These are phyloP conservation scores for Trichosporon sp. DNA, from an alignment of 1,284 basidiomycete species.

Conservation along the genomic window DNA sequence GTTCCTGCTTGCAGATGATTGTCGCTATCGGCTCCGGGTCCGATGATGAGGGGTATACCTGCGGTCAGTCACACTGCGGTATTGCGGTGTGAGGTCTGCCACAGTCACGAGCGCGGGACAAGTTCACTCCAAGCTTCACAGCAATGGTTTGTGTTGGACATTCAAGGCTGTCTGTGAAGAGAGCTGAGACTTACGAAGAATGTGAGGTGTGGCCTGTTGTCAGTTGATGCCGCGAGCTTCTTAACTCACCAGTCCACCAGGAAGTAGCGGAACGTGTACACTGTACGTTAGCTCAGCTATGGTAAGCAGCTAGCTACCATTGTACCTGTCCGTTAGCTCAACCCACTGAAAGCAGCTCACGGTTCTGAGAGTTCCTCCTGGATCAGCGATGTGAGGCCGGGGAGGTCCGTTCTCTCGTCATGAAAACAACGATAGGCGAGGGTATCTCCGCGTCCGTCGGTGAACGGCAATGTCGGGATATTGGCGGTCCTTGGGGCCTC, in stretches of 20 bases:
- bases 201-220: constrained; percentile 78
- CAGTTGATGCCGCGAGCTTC: constrained; percentile 48
- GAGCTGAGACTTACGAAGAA: constrained; percentile 61
- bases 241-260: constrained; percentile 74
- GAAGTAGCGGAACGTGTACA: constrained; percentile 66
- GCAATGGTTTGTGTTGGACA: too few relatives aligned
- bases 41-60: constrained; percentile 24
- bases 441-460: constrained; percentile 19
- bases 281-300: constrained; percentile 17
- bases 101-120: too few relatives aligned
- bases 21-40: constrained; percentile 66
- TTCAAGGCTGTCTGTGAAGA: too few relatives aligned
- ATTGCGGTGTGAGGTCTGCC: too few relatives aligned
- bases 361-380: constrained; percentile 90
- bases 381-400: constrained; percentile 76
- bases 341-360: constrained; percentile 56
- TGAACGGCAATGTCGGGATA: constrained; percentile 8
- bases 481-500: not conserved
- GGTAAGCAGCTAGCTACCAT: constrained; percentile 2
- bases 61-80: too few relatives aligned
- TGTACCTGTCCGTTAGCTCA: constrained; percentile 6
- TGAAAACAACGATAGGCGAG: constrained; percentile 33
- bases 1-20: constrained; percentile 91
- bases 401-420: constrained; percentile 62
- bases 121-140: too few relatives aligned